Percentiles rank a stretch among this genome's conserved stretches.
These are phyloP conservation scores for Conticribra weissflogii DNA, from an alignment of 108 stramenopile genomes.

Conservation along the genomic window DNA sequence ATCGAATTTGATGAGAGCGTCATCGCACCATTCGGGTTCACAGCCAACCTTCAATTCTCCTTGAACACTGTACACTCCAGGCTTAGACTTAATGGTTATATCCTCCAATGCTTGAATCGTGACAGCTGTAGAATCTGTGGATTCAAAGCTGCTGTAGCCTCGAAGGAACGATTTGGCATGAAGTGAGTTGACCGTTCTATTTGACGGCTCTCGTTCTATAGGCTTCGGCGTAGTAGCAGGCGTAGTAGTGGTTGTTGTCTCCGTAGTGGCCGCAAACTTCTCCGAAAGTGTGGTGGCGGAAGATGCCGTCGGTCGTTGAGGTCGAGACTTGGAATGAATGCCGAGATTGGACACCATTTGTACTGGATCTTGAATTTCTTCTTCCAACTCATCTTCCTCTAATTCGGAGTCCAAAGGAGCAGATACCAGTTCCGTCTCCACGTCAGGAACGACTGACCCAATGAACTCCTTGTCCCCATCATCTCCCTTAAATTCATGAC, in stretches of 20 bases:
- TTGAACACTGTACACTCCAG: background rate
- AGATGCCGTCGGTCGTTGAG: too few species aligned
- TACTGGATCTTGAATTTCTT: too few species aligned
- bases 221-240: background rate
- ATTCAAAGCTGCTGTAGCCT: conserved; percentile 7
- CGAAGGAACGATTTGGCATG: conserved; percentile 24
- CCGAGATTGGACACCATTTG: background rate
- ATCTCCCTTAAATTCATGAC: conserved; percentile 3
- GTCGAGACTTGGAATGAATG: background rate
- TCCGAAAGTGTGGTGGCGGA: too few species aligned
- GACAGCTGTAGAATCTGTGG: conserved; percentile 15
- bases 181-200: background rate
- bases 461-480: background rate
- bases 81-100: conserved; percentile 18
- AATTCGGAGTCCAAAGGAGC: background rate
- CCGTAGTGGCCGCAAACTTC: too few species aligned
- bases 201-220: background rate
- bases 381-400: background rate
- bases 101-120: conserved; percentile 22
- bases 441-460: conserved; percentile 9
- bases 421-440: background rate
- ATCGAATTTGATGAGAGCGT: conserved; percentile 34
- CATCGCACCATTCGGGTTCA: conserved; percentile 3
- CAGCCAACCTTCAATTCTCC: conserved; percentile 9
- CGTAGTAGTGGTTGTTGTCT: background rate